Base-by-base conservation (phyloP, 352 stramenopile genomes). In the Sclerospora graminicola region DNA sequence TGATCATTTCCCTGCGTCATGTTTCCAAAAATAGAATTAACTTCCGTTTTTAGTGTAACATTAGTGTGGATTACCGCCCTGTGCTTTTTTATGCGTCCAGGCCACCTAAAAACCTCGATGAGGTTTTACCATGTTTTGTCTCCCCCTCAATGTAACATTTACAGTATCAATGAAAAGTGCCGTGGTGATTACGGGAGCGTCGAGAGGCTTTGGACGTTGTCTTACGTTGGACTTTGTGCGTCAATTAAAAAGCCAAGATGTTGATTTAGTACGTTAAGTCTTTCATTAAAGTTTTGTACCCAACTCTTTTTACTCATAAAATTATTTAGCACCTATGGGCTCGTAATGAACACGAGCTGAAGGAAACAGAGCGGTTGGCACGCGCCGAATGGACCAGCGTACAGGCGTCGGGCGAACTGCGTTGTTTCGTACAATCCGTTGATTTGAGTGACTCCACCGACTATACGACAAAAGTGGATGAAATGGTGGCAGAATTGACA, bases 121-220 rank as follows among this genome's bases (percentile, higher is more conserved):
- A n/a, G n/a, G n/a, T n/a, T n/a, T n/a, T n/a, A 26, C 21, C 4
- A 26, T 7, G 3, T 3, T 6, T 26, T 26, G 6, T 6, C 21
- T 26, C 4, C 21, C 21, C 21, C 3, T 26, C 3, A 26, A 26
- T 7, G 21, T 33, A 4, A 33, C 28, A 4, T 33, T 15, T 13
- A 5, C 4, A 30, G 9, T 48, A 34, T 18, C 27, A 33, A 46
- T 51, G 31, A 43, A 44, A 33, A 48, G 21, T n/a, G 63, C 60
- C 4, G 66, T 92, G 14, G 41, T 95, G 29, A 51, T 95, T 16
- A 94, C 84, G 0, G 84, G 84, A 18, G 82, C 82, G n/a, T 90
- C 74, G 43, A 63, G 77, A n/a, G 74, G 82, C 59, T 93, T 90
- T 52, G 84, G 84, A 7, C 72, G 77, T 27, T 81, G 63, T 48